These are phyloP conservation scores for Secale cereale DNA, from an alignment of 176 grass and related monocot genomes.

Conservation along the genomic window DNA sequence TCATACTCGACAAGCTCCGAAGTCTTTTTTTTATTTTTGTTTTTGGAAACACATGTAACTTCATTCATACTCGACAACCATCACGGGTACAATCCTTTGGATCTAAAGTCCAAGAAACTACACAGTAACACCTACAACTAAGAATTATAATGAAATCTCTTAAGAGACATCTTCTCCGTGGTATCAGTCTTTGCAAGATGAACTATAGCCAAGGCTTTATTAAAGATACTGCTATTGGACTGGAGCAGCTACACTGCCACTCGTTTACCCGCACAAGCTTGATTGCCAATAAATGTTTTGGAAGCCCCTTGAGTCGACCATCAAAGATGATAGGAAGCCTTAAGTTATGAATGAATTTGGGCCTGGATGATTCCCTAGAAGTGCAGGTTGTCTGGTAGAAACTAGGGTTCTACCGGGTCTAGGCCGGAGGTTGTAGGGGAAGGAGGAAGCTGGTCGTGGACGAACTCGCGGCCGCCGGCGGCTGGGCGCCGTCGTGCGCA, in stretches of 20 bases:
- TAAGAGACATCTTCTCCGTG: background rate
- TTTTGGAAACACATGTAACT: background rate
- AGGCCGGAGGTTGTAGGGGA: too few species aligned
- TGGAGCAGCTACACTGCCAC: background rate
- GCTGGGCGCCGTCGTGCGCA: too few species aligned
- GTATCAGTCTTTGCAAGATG: background rate
- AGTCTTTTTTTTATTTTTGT: background rate
- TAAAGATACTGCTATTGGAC: background rate
- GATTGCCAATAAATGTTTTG: background rate
- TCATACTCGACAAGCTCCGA: background rate
- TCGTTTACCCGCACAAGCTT: background rate
- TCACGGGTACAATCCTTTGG: background rate
- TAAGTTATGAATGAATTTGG: too few species aligned
- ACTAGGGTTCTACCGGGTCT: too few species aligned
- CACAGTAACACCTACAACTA: background rate
- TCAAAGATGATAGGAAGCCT: too few species aligned
- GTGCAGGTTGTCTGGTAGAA: too few species aligned
- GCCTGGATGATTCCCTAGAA: too few species aligned
- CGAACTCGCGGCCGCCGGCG: too few species aligned
- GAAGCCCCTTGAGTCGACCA: too few species aligned
- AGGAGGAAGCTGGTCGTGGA: too few species aligned
- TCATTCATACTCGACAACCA: background rate
- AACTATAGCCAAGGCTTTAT: background rate
- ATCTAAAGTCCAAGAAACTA: background rate
- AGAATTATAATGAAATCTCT: background rate